Evolutionary conservation across 495 filamentous ascomycete species (phyloP).

Genomic region (Aspergillus bridgeri): DNA sequence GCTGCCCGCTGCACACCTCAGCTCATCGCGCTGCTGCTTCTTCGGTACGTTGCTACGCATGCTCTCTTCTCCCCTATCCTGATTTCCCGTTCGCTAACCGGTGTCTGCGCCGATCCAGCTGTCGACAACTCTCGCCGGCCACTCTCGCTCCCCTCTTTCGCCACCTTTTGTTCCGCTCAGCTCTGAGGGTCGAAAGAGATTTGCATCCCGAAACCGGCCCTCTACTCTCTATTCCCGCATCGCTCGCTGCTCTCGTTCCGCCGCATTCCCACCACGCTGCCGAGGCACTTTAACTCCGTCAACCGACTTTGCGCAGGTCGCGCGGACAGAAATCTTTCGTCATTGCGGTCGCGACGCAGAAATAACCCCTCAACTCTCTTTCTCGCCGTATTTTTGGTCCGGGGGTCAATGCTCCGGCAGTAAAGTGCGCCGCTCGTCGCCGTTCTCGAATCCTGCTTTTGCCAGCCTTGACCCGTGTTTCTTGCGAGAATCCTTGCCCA

Average conservation of each 20-base stretch:
- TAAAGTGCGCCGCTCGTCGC: slow-evolving; percentile 33
- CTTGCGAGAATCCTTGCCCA: slow-evolving; percentile 4
- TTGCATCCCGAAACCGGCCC: slow-evolving; percentile 6
- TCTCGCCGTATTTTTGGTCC: slow-evolving; percentile 8
- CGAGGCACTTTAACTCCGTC: not conserved
- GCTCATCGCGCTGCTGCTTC: not conserved
- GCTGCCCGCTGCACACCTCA: too few relatives aligned
- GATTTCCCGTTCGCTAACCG: slow-evolving; percentile 9
- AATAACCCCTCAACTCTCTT: not conserved
- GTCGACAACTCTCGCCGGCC: not conserved
- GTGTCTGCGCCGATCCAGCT: not conserved
- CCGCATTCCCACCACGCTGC: not conserved
- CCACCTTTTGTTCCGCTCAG: slow-evolving; percentile 11
- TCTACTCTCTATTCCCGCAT: not conserved
- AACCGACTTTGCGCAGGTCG: slow-evolving; percentile 1
- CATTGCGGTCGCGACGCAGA: slow-evolving; percentile 8
- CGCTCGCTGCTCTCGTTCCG: not conserved
- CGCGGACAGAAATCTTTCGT: not conserved
- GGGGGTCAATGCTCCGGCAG: slow-evolving; percentile 32
- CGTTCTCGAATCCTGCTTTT: too few relatives aligned
- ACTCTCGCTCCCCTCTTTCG: slow-evolving; percentile 16
- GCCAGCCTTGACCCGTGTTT: not conserved
- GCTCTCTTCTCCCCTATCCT: not conserved
- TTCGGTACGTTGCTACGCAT: not conserved
- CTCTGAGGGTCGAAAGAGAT: slow-evolving; percentile 1